These are phyloP conservation scores for Irpex lacteus DNA, from an alignment of 1,284 basidiomycete species.

Conservation along the genomic window DNA sequence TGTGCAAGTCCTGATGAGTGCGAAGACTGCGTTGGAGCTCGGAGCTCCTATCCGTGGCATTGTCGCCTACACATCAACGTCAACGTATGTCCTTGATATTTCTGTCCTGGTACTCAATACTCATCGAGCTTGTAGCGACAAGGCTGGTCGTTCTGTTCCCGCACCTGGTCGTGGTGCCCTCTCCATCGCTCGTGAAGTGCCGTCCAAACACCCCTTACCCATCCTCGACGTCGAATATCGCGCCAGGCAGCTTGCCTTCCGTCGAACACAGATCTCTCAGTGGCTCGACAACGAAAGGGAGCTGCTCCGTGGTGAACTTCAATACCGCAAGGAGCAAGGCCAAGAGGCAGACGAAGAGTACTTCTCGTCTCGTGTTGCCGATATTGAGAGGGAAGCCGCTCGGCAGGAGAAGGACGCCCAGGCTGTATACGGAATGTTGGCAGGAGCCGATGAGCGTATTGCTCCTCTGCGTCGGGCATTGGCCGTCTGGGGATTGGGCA, in stretches of 20 bases:
- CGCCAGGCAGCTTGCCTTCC: constrained; percentile 88
- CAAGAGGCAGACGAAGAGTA: constrained; percentile 64
- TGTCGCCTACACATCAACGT: constrained; percentile 94
- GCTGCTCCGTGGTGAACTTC: constrained; percentile 77
- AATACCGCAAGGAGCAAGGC: constrained; percentile 55
- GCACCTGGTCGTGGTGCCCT: constrained; percentile 91
- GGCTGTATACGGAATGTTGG: constrained; percentile 92
- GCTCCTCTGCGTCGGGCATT: constrained; percentile 92
- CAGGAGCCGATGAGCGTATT: constrained; percentile 80
- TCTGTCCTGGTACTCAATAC: constrained; percentile 9
- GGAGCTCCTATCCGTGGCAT: constrained; percentile 93
- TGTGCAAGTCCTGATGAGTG: constrained; percentile 96
- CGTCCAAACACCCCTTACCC: constrained; percentile 70
- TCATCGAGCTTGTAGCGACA: constrained; percentile 58
- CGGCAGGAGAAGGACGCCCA: constrained; percentile 91
- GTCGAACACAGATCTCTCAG: constrained; percentile 88
- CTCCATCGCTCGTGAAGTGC: constrained; percentile 80
- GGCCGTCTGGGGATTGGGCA: constrained; percentile 93
- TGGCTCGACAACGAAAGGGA: constrained; percentile 90
- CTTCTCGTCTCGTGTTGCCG: constrained; percentile 69
- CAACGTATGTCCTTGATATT: constrained; percentile 61
- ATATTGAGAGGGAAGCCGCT: constrained; percentile 86
- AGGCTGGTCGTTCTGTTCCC: constrained; percentile 92
- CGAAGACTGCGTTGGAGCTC: constrained; percentile 92
- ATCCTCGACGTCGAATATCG: constrained; percentile 86